phyloP scores from a whole-genome alignment of 192 early-diverging fungal species.

The Fimicolochytrium jonesii region DNA sequence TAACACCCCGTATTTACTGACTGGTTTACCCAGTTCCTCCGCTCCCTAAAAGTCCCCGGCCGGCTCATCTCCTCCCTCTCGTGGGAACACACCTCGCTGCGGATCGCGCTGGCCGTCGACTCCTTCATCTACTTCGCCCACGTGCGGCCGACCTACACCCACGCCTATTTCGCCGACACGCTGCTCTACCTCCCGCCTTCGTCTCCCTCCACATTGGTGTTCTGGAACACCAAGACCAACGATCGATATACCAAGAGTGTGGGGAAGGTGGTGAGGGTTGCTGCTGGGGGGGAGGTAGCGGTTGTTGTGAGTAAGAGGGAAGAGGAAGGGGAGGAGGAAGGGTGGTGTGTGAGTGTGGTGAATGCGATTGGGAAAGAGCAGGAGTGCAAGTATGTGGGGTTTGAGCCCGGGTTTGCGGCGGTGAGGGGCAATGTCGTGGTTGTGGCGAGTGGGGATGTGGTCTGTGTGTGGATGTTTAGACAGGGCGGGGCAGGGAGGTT shows the following conservation, averaged over 20 bases:
- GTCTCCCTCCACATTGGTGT: no score
- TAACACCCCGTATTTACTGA: background rate
- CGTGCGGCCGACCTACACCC: constrained; percentile 53
- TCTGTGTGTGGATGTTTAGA: constrained; percentile 51
- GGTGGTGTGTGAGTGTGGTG: constrained; percentile 42
- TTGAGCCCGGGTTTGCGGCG: constrained; percentile 39
- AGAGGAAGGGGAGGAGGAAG: constrained; percentile 21
- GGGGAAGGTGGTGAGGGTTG: constrained; percentile 37
- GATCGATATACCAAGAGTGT: constrained; percentile 47
- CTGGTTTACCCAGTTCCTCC: constrained; percentile 42
- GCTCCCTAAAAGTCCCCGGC: constrained; percentile 57
- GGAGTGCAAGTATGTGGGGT: constrained; percentile 49
- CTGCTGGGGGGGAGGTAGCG: constrained; percentile 43
- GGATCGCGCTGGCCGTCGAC: constrained; percentile 57
- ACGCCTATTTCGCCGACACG: constrained; percentile 48
- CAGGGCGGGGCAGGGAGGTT: constrained; percentile 30
- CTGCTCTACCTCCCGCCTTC: no score
- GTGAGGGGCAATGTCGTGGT: constrained; percentile 46
- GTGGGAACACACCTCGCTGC: constrained; percentile 56
- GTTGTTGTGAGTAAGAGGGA: constrained; percentile 45
- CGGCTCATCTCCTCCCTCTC: constrained; percentile 48
- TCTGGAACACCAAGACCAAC: constrained; percentile 57
- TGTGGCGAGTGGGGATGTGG: constrained; percentile 38
- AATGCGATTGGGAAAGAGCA: constrained; percentile 55
- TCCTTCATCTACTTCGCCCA: constrained; percentile 62